Conservation (phyloP, 2,329 filamentous ascomycete species). For the Parastagonospora nodorum region DNA sequence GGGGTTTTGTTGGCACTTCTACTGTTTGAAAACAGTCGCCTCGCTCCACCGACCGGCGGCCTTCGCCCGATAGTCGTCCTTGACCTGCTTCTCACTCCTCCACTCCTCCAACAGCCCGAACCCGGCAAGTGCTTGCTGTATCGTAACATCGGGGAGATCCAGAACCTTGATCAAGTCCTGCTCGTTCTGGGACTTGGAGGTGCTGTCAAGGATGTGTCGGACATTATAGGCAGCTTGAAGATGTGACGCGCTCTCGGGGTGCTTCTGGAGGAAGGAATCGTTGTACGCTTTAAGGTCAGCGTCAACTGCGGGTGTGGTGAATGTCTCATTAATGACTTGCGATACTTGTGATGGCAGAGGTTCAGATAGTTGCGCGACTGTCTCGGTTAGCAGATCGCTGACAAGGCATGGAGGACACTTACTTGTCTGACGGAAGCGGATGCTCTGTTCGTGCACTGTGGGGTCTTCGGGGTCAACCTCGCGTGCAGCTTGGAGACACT, state of each 20-base stretch:
- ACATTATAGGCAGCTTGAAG: conserved; percentile 67
- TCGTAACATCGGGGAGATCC: conserved; percentile 55
- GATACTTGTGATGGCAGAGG: conserved; percentile 67
- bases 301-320: conserved; percentile 62
- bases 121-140: conserved; percentile 63
- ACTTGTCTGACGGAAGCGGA: conserved; percentile 69
- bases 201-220: conserved; percentile 62
- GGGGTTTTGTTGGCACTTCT: neutral
- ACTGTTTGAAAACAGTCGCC: conserved; percentile 43
- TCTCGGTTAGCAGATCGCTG: conserved; percentile 10
- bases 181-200: conserved; percentile 62
- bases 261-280: conserved; percentile 65
- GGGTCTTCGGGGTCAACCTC: conserved; percentile 71
- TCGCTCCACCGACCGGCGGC: conserved; percentile 48
- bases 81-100: conserved; percentile 55
- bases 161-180: conserved; percentile 67
- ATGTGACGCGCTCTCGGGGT: conserved; percentile 67
- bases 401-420: conserved; percentile 49
- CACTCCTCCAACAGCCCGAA: conserved; percentile 58
- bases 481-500: conserved; percentile 77
- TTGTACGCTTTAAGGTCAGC: conserved; percentile 68
- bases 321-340: conserved; percentile 72
- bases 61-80: conserved; percentile 55
- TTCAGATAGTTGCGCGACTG: conserved; percentile 48
- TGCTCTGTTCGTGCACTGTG: conserved; percentile 74